Conservation (phyloP, 352 stramenopile species). For the Globisporangium cylindrosporum region DNA sequence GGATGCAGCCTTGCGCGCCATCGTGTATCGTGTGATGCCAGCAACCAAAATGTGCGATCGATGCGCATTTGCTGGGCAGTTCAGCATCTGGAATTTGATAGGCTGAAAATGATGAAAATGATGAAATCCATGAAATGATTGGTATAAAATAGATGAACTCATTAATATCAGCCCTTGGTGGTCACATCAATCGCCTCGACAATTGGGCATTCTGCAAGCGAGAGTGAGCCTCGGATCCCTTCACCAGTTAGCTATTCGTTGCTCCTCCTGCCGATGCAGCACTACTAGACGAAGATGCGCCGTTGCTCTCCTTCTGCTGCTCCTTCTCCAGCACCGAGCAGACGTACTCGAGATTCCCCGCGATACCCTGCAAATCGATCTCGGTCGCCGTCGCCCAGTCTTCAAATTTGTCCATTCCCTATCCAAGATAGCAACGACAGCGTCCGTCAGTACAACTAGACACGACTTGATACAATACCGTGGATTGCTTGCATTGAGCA, state of each 20-base stretch:
- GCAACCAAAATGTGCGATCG: not conserved
- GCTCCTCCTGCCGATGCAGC: too few species aligned
- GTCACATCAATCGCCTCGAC: not conserved
- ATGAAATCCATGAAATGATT: not conserved
- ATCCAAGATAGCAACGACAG: not conserved
- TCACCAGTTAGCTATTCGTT: not conserved
- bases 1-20: constrained; percentile 19
- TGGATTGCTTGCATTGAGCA: not conserved
- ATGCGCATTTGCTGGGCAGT: not conserved
- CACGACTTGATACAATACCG: not conserved
- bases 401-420: constrained; percentile 53
- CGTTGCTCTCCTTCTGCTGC: constrained; percentile 11
- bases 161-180: not conserved
- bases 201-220: not conserved
- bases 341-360: constrained; percentile 71
- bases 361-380: constrained; percentile 45
- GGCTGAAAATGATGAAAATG: not conserved
- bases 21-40: not conserved
- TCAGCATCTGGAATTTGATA: not conserved
- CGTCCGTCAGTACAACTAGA: not conserved
- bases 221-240: not conserved
- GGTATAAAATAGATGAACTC: not conserved
- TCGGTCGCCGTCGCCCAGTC: constrained; percentile 50
- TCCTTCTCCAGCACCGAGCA: constrained; percentile 63
- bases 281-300: too few species aligned